Evolutionary conservation across 2,329 filamentous ascomycete genomes (phyloP), one percentile per base, ranked within the genome.

Genomic region (Diplodia corticola): DNA sequence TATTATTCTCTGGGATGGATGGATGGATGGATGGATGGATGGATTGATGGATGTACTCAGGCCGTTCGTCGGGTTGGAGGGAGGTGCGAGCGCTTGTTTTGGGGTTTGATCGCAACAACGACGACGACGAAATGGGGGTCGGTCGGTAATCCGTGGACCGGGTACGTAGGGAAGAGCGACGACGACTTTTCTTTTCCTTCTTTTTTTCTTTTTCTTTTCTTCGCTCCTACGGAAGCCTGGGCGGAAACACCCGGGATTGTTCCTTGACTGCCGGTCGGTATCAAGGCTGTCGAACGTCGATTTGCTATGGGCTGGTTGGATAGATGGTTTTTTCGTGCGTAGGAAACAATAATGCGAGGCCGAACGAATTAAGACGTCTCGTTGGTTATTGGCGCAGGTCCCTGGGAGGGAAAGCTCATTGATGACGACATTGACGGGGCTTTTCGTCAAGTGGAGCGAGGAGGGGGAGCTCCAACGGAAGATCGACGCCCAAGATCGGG

Each of bases 401-500:
- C 28, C 30, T 6, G 28, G 24, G 20, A 13, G 35, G 40, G 24
- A 59, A 59, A 15, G 20, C 20, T 26, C 20, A n/a, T 30, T 5
- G 57, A 61, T 61, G 57, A 61, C 57, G 35, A 46, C 40, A 46
- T 35, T 49, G 57, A 53, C n/a, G 46, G 20, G 3, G 40, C 9
- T 17, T 17, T 35, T n/a, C 24, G 12, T 12, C 17, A 13, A 40
- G 30, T 63, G 57, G 57, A 63, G 48, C 60, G 46, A 30, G 30
- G 17, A 20, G n/a, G 17, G 6, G 1, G 40, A 20, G 40, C 40
- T n/a, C 24, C 20, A 7, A n/a, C 6, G 40, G 40, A 63, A 53
- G 60, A 63, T 63, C 60, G 60, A 63, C 60, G 46, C 40, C 48
- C 46, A 63, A 51, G 60, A 63, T 63, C 60, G 60, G 60, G 49